Conservation (phyloP, 768 basidiomycete genomes). For the Kwoniella dejecticola region DNA sequence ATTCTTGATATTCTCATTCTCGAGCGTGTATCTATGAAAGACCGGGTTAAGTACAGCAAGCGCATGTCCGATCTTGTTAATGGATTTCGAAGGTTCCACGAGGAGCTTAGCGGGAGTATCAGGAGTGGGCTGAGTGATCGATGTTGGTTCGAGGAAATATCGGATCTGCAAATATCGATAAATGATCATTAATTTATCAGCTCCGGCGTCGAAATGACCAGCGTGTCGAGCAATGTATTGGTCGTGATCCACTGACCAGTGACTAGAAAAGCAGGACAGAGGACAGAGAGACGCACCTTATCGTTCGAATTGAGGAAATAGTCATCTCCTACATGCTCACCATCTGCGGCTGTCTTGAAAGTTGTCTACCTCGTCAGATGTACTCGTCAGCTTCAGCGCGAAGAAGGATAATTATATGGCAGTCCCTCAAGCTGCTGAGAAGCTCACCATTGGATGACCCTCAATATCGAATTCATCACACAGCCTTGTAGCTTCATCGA, state of each 20-base stretch:
- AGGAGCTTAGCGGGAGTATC: slow-evolving; percentile 66
- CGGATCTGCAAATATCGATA: slow-evolving; percentile 64
- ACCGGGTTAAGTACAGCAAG: slow-evolving; percentile 81
- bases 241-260: too few species aligned
- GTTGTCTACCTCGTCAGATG: slow-evolving; percentile 63
- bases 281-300: slow-evolving; percentile 62
- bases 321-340: slow-evolving; percentile 67
- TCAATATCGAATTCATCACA: slow-evolving; percentile 75
- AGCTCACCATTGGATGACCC: slow-evolving; percentile 74
- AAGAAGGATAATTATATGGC: neutral
- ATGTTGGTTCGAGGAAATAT: slow-evolving; percentile 90
- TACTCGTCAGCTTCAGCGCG: too few species aligned
- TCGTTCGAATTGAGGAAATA: slow-evolving; percentile 92
- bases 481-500: slow-evolving; percentile 71
- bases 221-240: too few species aligned
- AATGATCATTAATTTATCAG: neutral
- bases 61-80: slow-evolving; percentile 81
- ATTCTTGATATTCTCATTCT: slow-evolving; percentile 70
- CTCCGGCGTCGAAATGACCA: too few species aligned
- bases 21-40: slow-evolving; percentile 76
- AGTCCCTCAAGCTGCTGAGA: neutral
- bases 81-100: slow-evolving; percentile 64
- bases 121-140: slow-evolving; percentile 62
- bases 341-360: slow-evolving; percentile 70
- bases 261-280: too few species aligned